phyloP scores from a whole-genome alignment of 1,139 yeast species.

The Yamadazyma aaseri region DNA sequence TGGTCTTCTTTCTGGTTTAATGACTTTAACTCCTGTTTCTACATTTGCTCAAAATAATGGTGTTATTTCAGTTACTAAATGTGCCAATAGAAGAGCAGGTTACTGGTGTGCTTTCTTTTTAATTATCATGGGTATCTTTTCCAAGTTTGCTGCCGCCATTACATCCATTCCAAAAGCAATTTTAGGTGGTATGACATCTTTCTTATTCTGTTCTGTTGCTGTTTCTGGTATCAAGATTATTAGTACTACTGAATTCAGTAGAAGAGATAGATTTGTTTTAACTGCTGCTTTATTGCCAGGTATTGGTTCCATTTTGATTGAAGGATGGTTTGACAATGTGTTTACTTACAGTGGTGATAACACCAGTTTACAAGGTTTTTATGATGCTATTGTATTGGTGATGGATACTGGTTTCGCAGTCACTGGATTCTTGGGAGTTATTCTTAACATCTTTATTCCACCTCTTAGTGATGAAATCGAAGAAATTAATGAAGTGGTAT shows the following conservation, averaged over 20 bases:
- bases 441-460: constrained; percentile 70
- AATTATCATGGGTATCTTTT: constrained; percentile 79
- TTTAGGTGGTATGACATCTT: constrained; percentile 91
- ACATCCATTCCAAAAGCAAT: constrained; percentile 83
- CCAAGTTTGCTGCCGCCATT: constrained; percentile 87
- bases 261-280: constrained; percentile 83
- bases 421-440: constrained; percentile 73
- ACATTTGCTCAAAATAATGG: constrained; percentile 94
- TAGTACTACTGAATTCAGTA: constrained; percentile 69
- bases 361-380: constrained; percentile 63
- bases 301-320: constrained; percentile 73
- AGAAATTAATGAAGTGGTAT: constrained; percentile 45
- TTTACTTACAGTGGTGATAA: constrained; percentile 77
- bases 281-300: constrained; percentile 79
- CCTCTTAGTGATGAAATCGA: constrained; percentile 66
- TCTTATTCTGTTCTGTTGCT: constrained; percentile 83
- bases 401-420: constrained; percentile 89
- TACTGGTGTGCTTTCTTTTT: constrained; percentile 87
- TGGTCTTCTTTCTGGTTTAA: constrained; percentile 70
- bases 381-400: constrained; percentile 76
- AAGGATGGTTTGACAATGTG: constrained; percentile 69
- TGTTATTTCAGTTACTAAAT: constrained; percentile 84
- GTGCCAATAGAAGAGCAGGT: constrained; percentile 84
- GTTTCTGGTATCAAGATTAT: constrained; percentile 86
- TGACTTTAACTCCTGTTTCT: constrained; percentile 79